A percentile compares a stretch with the other conserved stretches of the same genome.
phyloP scores from a whole-genome alignment of 2,329 filamentous ascomycete genomes.

The Sporothrix dimorphospora region DNA sequence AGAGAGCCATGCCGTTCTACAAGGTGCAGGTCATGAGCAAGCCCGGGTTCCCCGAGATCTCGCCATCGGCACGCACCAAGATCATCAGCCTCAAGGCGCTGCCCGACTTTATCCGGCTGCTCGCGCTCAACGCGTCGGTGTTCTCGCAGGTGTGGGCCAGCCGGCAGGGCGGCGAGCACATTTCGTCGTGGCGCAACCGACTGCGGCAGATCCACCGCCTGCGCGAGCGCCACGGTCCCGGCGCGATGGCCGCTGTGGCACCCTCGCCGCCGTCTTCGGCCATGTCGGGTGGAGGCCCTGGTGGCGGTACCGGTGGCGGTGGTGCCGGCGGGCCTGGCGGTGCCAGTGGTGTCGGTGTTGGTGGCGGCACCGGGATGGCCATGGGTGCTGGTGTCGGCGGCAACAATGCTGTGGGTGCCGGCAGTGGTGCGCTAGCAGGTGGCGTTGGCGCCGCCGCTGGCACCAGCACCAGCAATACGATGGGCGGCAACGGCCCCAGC shows the following conservation, averaged over 20 bases:
- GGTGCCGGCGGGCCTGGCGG: background rate
- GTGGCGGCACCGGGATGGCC: background rate
- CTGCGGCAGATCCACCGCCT: slow-evolving; percentile 83
- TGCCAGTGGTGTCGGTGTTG: background rate
- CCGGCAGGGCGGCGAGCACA: slow-evolving; percentile 75
- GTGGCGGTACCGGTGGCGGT: background rate
- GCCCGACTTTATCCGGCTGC: slow-evolving; percentile 80
- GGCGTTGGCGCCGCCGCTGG: background rate
- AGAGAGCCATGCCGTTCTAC: slow-evolving; percentile 63
- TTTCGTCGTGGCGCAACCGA: slow-evolving; percentile 87
- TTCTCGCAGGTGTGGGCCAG: slow-evolving; percentile 90
- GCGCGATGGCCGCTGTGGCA: slow-evolving; percentile 34
- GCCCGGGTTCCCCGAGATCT: slow-evolving; percentile 87
- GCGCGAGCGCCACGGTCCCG: slow-evolving; percentile 66
- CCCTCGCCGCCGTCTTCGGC: slow-evolving; percentile 41
- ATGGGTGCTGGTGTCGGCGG: background rate
- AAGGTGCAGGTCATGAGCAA: slow-evolving; percentile 88
- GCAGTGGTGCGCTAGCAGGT: background rate
- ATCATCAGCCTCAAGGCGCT: slow-evolving; percentile 83
- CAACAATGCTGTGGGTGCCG: background rate
- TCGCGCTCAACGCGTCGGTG: slow-evolving; percentile 91
- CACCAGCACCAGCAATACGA: background rate
- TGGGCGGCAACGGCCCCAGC: background rate
- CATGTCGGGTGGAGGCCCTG: slow-evolving; percentile 33
- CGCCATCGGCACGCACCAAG: slow-evolving; percentile 85